phyloP scores from a whole-genome alignment of 1,284 basidiomycete genomes.

The Mycena citricolor region DNA sequence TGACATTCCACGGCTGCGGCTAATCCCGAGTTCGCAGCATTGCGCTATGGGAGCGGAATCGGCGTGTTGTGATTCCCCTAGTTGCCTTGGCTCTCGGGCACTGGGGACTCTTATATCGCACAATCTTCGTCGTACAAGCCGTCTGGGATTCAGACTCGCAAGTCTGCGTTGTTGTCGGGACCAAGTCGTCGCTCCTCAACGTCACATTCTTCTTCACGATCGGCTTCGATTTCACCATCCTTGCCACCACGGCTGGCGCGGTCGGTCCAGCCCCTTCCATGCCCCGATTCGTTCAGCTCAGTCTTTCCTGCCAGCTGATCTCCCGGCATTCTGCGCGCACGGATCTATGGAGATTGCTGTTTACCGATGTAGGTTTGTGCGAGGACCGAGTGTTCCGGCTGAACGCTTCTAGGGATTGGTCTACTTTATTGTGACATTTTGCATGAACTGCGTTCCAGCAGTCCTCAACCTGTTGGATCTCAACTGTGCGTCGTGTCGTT shows the following conservation, averaged over 20 bases:
- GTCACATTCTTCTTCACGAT: constrained; percentile 70
- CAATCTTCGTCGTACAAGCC: constrained; percentile 64
- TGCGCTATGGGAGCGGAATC: constrained; percentile 66
- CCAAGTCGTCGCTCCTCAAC: constrained; percentile 56
- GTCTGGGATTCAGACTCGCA: constrained; percentile 42
- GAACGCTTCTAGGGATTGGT: constrained; percentile 13
- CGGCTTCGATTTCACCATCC: constrained; percentile 63
- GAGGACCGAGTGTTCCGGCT: no score
- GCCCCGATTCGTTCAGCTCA: no score
- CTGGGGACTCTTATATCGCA: constrained; percentile 65
- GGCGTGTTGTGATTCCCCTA: constrained; percentile 48
- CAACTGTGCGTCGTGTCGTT: constrained; percentile 31
- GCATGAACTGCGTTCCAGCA: constrained; percentile 65
- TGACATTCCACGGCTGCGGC: not conserved
- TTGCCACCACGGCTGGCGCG: constrained; percentile 52
- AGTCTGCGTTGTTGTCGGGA: constrained; percentile 51
- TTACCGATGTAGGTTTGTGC: constrained; percentile 70
- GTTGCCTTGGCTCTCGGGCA: constrained; percentile 57
- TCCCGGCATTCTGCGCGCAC: constrained; percentile 50
- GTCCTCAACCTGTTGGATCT: constrained; percentile 61
- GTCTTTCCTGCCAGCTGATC: constrained; percentile 48
- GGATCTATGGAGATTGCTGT: constrained; percentile 61
- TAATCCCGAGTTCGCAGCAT: constrained; percentile 40
- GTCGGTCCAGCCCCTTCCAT: no score
- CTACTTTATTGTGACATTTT: constrained; percentile 47